Percentiles rank a stretch among this genome's conserved stretches.
Evolutionary conservation across 768 basidiomycete genomes (phyloP).

Genomic region (Auriscalpium orientale): DNA sequence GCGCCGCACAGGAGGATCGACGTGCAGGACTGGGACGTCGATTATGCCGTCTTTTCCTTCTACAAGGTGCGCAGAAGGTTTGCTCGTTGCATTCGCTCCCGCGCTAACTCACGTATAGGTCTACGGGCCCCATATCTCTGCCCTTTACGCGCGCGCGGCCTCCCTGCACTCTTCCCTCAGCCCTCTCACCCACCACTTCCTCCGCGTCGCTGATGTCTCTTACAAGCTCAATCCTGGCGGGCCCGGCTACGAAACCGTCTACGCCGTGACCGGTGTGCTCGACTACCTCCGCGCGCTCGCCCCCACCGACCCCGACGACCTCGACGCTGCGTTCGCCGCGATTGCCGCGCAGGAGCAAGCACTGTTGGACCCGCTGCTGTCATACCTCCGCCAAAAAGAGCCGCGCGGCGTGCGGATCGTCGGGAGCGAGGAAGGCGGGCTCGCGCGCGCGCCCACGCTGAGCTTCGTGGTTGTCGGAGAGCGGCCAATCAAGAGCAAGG

Average conservation of each 20-base stretch:
- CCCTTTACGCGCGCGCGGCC: slow-evolving; percentile 48
- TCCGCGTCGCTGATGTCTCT: slow-evolving; percentile 34
- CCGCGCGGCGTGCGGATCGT: slow-evolving; percentile 61
- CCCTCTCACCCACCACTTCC: slow-evolving; percentile 66
- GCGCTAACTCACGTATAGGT: slow-evolving; percentile 33
- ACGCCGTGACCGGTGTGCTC: slow-evolving; percentile 50
- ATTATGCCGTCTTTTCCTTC: slow-evolving; percentile 63
- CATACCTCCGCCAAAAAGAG: slow-evolving; percentile 43
- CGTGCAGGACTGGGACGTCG: slow-evolving; percentile 70
- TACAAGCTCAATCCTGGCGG: slow-evolving; percentile 71
- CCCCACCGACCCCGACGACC: slow-evolving; percentile 23
- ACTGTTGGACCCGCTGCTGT: slow-evolving; percentile 46
- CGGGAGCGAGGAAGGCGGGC: slow-evolving; percentile 42
- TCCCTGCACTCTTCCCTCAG: slow-evolving; percentile 44
- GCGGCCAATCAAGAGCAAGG: slow-evolving; percentile 47
- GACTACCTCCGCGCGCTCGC: slow-evolving; percentile 60
- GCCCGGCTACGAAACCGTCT: slow-evolving; percentile 66
- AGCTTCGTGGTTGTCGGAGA: slow-evolving; percentile 63
- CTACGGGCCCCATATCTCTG: slow-evolving; percentile 68
- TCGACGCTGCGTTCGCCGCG: slow-evolving; percentile 45
- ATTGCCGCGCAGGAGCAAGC: slow-evolving; percentile 57
- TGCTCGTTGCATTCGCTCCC: neutral
- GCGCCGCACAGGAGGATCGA: slow-evolving; percentile 68
- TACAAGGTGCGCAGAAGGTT: slow-evolving; percentile 52
- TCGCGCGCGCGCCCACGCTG: slow-evolving; percentile 55